Conservation (phyloP, 1,284 basidiomycete genomes). For the Flammula alnicola region DNA sequence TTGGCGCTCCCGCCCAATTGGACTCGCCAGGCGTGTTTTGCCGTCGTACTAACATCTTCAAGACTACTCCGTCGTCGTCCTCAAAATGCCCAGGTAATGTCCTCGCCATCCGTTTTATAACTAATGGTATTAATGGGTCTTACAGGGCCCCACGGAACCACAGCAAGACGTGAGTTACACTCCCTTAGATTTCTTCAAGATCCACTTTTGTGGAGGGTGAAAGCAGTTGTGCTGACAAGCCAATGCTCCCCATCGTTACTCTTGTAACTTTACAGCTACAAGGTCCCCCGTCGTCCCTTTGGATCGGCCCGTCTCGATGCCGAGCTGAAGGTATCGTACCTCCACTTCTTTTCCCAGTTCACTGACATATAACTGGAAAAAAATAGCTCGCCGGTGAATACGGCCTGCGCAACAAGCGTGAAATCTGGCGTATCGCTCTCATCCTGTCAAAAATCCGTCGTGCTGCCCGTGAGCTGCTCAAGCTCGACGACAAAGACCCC, state of each 20-base stretch:
- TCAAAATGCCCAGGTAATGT: conserved; percentile 80
- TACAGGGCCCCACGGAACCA: conserved; percentile 84
- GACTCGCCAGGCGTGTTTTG: conserved; percentile 12
- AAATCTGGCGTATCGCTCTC: conserved; percentile 99
- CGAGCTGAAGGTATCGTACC: conserved; percentile 86
- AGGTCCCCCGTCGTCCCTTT: conserved; percentile 98
- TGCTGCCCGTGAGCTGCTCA: conserved; percentile 99
- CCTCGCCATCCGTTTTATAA: conserved; percentile 23
- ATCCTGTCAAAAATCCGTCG: conserved; percentile 99
- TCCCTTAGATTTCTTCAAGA: conserved; percentile 50
- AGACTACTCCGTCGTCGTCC: conserved; percentile 26
- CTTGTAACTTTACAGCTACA: conserved; percentile 75
- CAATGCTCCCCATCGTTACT: conserved; percentile 57
- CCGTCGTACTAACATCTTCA: conserved; percentile 27
- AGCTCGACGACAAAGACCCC: conserved; percentile 99
- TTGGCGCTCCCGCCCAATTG: conserved; percentile 30
- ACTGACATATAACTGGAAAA: conserved; percentile 8
- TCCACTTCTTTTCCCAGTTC: conserved; percentile 2
- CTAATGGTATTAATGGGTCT: conserved; percentile 39
- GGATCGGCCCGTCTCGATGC: conserved; percentile 98
- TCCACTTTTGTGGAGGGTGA: conserved; percentile 69
- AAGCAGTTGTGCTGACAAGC: conserved; percentile 63
- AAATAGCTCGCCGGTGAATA: conserved; percentile 96
- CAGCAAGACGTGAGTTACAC: conserved; percentile 82
- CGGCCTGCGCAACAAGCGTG: conserved; percentile 99